Base-by-base conservation (phyloP, 2,329 filamentous ascomycete genomes). In the Tolypocladium endophyticum region DNA sequence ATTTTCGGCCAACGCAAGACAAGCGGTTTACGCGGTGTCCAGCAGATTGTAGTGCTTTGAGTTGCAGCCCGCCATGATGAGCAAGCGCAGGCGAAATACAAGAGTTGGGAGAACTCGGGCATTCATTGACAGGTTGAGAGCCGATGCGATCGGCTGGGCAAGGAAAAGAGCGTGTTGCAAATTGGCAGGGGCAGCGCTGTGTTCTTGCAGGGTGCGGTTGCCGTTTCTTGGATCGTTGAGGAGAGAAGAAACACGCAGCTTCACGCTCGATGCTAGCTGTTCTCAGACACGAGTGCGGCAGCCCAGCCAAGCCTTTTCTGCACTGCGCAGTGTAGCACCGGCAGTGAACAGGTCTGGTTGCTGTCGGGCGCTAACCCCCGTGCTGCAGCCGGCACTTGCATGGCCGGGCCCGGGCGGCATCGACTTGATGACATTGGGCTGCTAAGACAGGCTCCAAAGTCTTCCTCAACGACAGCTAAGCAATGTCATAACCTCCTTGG, bases 1-100 rank as follows among this genome's bases (percentile, higher is more conserved):
- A 55, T n/a, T 11, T 23, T 14, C 30, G 39, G 4, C 12, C 7
- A 28, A 28, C 11, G 12, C 45, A 41, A 30, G n/a, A 5, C 45
- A 45, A 59, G 33, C 18, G 52, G 67, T 71, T 64, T 72, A 73
- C 72, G 65, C 63, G 63, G 68, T 66, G 60, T 74, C 71, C 59
- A 71, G 69, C 55, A 74, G 60, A 59, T 78, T 77, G 59, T 69
- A 66, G 62, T 78, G 75, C 60, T 69, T 74, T n/a, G 64, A 60
- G 58, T 78, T 79, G 58, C 67, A 69, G 33, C 66, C 69, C 58
- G 73, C 69, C 70, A 72, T 76, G 52, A 61, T 65, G 62, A 54
- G 18, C 50, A 54, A 54, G 20, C 50, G 50, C 30, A 54, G 50
- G 30, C 50, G 50, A 23, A 36, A 35, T 1, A 36, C 20, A 36